phyloP scores from a whole-genome alignment of 345 rosid species.

The Limnanthes douglasii region DNA sequence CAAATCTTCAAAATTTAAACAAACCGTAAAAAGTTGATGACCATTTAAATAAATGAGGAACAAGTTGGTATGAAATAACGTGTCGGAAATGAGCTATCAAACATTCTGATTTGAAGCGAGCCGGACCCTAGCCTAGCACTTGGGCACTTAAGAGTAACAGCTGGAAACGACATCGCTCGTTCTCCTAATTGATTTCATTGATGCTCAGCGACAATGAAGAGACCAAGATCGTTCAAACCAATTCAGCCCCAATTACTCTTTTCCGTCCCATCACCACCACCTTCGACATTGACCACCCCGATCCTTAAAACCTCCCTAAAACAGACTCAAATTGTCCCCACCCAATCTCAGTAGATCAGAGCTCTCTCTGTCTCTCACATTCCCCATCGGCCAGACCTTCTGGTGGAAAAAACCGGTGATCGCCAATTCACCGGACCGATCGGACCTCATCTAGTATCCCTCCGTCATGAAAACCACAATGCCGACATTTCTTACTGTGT shows the following conservation, averaged over 20 bases:
- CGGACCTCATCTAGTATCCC: constrained; percentile 64
- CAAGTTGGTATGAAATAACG: no score
- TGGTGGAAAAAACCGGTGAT: constrained; percentile 75
- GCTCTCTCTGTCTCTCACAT: constrained; percentile 64
- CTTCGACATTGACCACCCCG: constrained; percentile 13
- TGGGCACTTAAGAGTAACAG: no score
- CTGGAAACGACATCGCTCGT: no score
- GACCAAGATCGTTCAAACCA: constrained; percentile 24
- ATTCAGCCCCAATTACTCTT: constrained; percentile 11
- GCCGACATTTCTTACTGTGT: constrained; percentile 38
- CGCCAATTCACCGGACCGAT: constrained; percentile 61
- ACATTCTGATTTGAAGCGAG: no score
- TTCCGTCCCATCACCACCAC: constrained; percentile 11
- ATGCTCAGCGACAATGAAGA: constrained; percentile 37
- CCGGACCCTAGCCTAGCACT: no score
- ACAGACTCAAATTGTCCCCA: constrained; percentile 35
- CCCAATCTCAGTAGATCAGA: constrained; percentile 44
- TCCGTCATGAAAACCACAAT: constrained; percentile 33
- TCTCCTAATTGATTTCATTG: no score
- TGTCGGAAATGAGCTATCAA: no score
- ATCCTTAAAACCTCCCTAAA: constrained; percentile 15
- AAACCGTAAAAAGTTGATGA: no score
- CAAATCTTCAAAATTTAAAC: no score
- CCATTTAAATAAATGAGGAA: no score
- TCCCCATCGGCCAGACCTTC: constrained; percentile 97